Evolutionary conservation across 2,329 filamentous ascomycete genomes (phyloP).

Genomic region (Exophiala lecanii-corni): DNA sequence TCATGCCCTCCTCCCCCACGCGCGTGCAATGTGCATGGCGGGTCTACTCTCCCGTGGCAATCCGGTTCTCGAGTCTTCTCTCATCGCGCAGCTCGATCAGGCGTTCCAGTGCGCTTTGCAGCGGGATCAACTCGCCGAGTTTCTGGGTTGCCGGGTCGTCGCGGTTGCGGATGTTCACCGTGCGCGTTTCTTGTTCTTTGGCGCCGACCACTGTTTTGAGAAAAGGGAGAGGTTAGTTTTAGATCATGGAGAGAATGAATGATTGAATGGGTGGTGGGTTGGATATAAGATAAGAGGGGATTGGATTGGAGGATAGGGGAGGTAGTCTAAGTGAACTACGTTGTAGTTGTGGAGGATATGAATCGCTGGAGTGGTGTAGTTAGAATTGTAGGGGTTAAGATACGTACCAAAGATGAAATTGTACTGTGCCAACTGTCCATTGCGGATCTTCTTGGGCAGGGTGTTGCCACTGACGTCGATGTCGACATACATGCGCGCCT

Average conservation of each 20-base stretch:
- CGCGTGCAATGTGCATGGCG: too few relatives aligned
- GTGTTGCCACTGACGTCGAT: constrained; percentile 48
- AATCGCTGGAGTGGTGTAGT: too few relatives aligned
- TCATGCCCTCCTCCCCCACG: too few relatives aligned
- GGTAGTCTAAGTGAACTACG: too few relatives aligned
- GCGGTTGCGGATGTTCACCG: constrained; percentile 61
- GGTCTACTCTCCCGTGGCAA: constrained; percentile 23
- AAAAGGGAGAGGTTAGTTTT: constrained; percentile 1
- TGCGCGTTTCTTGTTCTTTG: constrained; percentile 54
- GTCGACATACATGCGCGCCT: constrained; percentile 45
- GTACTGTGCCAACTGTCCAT: constrained; percentile 45
- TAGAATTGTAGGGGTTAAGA: neutral
- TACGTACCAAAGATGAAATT: constrained; percentile 49
- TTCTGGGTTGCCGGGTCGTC: constrained; percentile 60
- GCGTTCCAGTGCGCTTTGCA: constrained; percentile 56
- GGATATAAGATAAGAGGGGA: too few relatives aligned
- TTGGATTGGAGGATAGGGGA: too few relatives aligned
- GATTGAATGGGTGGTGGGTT: too few relatives aligned
- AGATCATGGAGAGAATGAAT: constrained; percentile 2
- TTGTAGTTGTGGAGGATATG: too few relatives aligned
- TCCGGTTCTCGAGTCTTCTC: constrained; percentile 38
- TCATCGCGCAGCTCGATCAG: constrained; percentile 45
- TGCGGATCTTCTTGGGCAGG: constrained; percentile 50
- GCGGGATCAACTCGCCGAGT: constrained; percentile 56
- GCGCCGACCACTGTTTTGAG: constrained; percentile 53